Percentiles rank a stretch among this genome's conserved stretches.
Evolutionary conservation across 2,329 filamentous ascomycete species (phyloP).

Genomic region (Colletotrichum orbiculare): DNA sequence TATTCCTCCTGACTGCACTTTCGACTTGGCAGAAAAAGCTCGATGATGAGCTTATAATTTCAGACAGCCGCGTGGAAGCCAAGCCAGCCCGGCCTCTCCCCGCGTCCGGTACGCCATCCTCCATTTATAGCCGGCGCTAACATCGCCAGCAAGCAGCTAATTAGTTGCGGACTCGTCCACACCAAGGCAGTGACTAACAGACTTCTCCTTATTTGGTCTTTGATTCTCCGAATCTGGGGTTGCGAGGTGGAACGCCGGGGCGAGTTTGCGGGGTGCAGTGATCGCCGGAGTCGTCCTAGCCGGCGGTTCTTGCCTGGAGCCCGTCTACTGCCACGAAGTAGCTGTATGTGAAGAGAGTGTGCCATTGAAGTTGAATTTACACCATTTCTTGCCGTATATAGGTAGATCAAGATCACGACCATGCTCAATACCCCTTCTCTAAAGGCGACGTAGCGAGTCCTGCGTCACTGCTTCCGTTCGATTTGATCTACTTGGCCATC

Average conservation of each 20-base stretch:
- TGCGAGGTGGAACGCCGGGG: constrained; percentile 1
- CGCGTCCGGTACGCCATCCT: too few relatives aligned
- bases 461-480: too few relatives aligned
- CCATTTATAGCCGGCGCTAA: too few relatives aligned
- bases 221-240: constrained; percentile 16
- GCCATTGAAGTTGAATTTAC: neutral
- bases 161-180: neutral
- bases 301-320: neutral
- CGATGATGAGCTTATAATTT: too few relatives aligned
- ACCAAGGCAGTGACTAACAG: constrained; percentile 1
- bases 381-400: neutral
- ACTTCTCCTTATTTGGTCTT: neutral
- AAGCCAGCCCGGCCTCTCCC: too few relatives aligned
- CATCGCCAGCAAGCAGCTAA: too few relatives aligned
- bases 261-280: constrained; percentile 14
- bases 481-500: too few relatives aligned
- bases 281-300: neutral
- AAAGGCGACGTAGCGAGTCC: too few relatives aligned
- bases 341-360: neutral
- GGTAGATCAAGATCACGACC: neutral
- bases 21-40: too few relatives aligned
- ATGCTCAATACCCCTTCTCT: too few relatives aligned
- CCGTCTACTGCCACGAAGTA: constrained; percentile 10
- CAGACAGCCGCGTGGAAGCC: too few relatives aligned
- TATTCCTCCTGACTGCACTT: too few relatives aligned